These are phyloP conservation scores for Coniochaeta sp. DNA, from an alignment of 2,329 filamentous ascomycete genomes.

Conservation along the genomic window DNA sequence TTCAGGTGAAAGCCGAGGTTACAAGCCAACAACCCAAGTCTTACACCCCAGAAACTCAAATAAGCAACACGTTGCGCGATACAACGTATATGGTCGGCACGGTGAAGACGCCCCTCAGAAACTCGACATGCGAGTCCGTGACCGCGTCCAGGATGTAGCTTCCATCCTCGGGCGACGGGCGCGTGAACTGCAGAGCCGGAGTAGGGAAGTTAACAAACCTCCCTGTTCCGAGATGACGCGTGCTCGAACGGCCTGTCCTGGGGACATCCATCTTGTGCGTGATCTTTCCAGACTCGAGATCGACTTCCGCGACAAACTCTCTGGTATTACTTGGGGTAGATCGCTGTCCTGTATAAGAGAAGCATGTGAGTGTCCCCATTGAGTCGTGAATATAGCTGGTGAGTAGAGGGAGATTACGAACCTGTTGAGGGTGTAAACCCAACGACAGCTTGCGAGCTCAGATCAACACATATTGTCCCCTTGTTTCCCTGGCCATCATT, in stretches of 20 bases:
- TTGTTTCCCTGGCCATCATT: constrained; percentile 3
- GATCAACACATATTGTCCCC: constrained; percentile 16
- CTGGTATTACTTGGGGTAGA: constrained; percentile 7
- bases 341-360: constrained; percentile 4
- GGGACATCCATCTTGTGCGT: constrained; percentile 17
- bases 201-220: constrained; percentile 16
- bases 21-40: too few species aligned
- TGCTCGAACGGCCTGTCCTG: constrained; percentile 7
- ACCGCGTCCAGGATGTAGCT: background rate
- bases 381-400: background rate
- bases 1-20: too few species aligned
- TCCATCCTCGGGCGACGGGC: constrained; percentile 6
- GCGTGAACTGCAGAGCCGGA: constrained; percentile 17
- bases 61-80: background rate
- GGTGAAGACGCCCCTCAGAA: background rate
- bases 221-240: constrained; percentile 11
- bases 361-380: background rate
- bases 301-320: constrained; percentile 19
- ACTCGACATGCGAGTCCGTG: background rate
- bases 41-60: background rate
- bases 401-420: background rate
- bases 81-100: background rate
- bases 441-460: constrained; percentile 10
- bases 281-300: constrained; percentile 17
- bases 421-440: constrained; percentile 8